A percentile compares a stretch with the other conserved stretches of the same genome.
These are phyloP conservation scores for Tanacetum coccineum DNA, from an alignment of 129 eudicot species.

Conservation along the genomic window DNA sequence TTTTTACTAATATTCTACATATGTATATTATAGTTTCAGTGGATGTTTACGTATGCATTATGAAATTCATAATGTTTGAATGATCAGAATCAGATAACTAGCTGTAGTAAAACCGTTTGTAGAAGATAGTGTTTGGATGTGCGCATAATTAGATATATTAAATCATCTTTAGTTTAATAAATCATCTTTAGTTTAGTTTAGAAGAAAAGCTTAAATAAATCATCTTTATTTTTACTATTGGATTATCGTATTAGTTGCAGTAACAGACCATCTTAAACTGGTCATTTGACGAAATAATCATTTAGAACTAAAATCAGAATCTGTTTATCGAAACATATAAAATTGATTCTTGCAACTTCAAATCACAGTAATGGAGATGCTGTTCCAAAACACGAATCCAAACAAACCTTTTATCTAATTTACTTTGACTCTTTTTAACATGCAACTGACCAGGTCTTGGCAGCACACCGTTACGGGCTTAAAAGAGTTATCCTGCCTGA, in stretches of 20 bases:
- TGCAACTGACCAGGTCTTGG: conserved; percentile 62
- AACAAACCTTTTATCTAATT: not conserved
- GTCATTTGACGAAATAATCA: not conserved
- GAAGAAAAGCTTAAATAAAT: too few species aligned
- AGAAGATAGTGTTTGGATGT: not conserved
- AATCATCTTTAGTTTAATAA: too few species aligned
- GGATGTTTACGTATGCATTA: not conserved
- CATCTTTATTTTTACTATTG: not conserved
- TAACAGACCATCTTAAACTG: too few species aligned
- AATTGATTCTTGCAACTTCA: too few species aligned
- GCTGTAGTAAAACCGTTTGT: not conserved
- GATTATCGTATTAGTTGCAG: not conserved
- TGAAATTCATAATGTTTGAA: too few species aligned
- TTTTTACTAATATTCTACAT: not conserved
- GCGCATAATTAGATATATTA: not conserved
- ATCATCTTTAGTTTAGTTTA: too few species aligned
- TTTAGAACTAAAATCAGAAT: not conserved
- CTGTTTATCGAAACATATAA: too few species aligned
- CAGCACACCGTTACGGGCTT: conserved; percentile 93
- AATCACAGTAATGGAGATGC: not conserved
- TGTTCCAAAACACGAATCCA: not conserved
- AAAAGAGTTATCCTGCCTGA: conserved; percentile 93
- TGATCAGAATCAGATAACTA: too few species aligned
- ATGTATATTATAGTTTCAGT: not conserved
- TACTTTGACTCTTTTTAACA: not conserved